Evolutionary conservation across 139 green algal genomes (phyloP).

Genomic region (Ettlia oleoabundans): DNA sequence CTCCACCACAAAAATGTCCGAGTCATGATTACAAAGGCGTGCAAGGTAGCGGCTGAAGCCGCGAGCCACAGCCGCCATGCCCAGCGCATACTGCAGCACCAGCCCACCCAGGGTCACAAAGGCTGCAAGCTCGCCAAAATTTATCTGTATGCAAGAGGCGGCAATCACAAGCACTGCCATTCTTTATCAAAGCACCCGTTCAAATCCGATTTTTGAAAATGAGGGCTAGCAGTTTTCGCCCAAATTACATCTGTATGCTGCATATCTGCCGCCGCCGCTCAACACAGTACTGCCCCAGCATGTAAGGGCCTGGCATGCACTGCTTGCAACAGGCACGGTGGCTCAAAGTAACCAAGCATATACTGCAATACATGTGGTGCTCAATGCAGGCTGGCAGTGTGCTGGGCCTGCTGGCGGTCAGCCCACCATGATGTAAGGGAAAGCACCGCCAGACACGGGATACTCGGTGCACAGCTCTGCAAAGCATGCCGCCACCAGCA

Average conservation of each 20-base stretch:
- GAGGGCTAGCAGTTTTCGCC: not conserved
- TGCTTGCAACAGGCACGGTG: not conserved
- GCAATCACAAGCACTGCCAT: too few relatives aligned
- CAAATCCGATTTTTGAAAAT: not conserved
- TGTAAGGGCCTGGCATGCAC: not conserved
- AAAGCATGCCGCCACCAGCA: slow-evolving; percentile 39
- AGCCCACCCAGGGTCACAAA: slow-evolving; percentile 35
- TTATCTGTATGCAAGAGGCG: not conserved
- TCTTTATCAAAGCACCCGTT: too few relatives aligned
- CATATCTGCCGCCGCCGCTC: too few relatives aligned
- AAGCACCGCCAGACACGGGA: slow-evolving; percentile 45
- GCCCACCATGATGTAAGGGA: slow-evolving; percentile 40
- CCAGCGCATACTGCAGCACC: slow-evolving; percentile 41
- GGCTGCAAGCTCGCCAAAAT: slow-evolving; percentile 39
- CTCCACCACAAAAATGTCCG: slow-evolving; percentile 15
- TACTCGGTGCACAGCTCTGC: slow-evolving; percentile 42
- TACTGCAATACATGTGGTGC: not conserved
- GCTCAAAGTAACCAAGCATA: not conserved
- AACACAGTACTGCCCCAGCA: too few relatives aligned
- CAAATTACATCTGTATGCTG: too few relatives aligned
- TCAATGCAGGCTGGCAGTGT: not conserved
- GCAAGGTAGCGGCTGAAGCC: slow-evolving; percentile 36
- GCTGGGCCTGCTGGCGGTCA: not conserved
- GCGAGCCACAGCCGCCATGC: slow-evolving; percentile 40
- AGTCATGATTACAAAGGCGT: slow-evolving; percentile 10